These are phyloP conservation scores for Magnusiomyces suaveolens DNA, from an alignment of 1,139 yeast genomes.

Conservation along the genomic window DNA sequence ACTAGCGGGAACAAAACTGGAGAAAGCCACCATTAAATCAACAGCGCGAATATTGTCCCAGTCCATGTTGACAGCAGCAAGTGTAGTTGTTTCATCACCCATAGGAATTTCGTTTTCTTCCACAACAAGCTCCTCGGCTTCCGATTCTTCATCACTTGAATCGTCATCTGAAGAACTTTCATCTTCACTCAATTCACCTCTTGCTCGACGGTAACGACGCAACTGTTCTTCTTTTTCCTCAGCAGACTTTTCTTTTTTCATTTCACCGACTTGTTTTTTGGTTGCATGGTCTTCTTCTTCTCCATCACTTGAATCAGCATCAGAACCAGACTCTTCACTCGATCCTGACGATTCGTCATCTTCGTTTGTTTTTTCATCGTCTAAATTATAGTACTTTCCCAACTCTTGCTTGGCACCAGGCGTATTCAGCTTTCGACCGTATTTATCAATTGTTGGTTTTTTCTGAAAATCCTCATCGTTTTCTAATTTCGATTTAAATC, in stretches of 20 bases:
- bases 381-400: constrained; percentile 53
- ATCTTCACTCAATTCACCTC: constrained; percentile 54
- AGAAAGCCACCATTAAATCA: constrained; percentile 83
- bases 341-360: constrained; percentile 1
- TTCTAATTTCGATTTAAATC: constrained; percentile 52
- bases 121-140: constrained; percentile 49
- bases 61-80: constrained; percentile 93
- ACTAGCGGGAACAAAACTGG: constrained; percentile 71
- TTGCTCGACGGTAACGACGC: constrained; percentile 49
- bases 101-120: constrained; percentile 60
- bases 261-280: constrained; percentile 13
- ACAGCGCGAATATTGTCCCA: constrained; percentile 89
- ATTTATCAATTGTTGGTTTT: constrained; percentile 65
- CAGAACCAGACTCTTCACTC: constrained; percentile 1
- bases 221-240: constrained; percentile 24
- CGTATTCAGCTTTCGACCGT: constrained; percentile 62
- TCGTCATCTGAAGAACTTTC: constrained; percentile 33
- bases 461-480: constrained; percentile 56
- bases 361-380: constrained; percentile 18
- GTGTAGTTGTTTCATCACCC: constrained; percentile 71
- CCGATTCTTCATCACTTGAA: constrained; percentile 22
- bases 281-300: constrained; percentile 22
- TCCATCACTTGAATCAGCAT: constrained; percentile 15
- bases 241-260: constrained; percentile 19
- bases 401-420: constrained; percentile 41